Conservation (phyloP, 176 grass and related monocot genomes). For the Alloteropsis semialata region DNA sequence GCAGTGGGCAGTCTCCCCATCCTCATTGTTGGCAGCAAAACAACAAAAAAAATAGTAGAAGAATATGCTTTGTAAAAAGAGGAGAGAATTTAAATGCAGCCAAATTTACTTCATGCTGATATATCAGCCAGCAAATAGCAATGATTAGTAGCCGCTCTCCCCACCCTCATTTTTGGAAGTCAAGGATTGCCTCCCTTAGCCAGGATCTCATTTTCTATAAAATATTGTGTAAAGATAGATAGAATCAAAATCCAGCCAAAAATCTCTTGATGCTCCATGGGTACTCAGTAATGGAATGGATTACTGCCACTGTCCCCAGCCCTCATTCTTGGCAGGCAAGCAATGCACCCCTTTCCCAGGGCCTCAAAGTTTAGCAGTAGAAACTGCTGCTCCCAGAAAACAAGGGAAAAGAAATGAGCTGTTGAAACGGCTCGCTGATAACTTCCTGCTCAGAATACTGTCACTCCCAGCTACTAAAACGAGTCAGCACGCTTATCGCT, state of each 20-base stretch:
- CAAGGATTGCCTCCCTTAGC: neutral
- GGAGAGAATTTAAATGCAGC: neutral
- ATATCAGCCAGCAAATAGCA: neutral
- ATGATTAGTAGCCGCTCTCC: neutral
- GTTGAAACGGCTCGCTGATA: neutral
- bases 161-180: neutral
- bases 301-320: neutral
- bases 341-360: neutral
- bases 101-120: neutral
- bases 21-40: neutral
- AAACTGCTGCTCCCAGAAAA: neutral
- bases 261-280: neutral
- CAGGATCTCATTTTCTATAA: neutral
- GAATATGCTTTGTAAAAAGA: neutral
- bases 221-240: too few species aligned
- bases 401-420: neutral
- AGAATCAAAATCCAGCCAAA: neutral
- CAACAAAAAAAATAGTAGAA: neutral
- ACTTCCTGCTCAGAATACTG: neutral
- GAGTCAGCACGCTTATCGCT: conserved; percentile 10
- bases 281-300: neutral
- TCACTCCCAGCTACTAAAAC: neutral
- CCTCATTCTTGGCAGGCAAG: neutral
- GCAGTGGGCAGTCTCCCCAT: neutral
- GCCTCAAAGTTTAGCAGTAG: neutral